Conservation (phyloP, 176 grass and related monocot genomes). For the Carex littledalei region DNA sequence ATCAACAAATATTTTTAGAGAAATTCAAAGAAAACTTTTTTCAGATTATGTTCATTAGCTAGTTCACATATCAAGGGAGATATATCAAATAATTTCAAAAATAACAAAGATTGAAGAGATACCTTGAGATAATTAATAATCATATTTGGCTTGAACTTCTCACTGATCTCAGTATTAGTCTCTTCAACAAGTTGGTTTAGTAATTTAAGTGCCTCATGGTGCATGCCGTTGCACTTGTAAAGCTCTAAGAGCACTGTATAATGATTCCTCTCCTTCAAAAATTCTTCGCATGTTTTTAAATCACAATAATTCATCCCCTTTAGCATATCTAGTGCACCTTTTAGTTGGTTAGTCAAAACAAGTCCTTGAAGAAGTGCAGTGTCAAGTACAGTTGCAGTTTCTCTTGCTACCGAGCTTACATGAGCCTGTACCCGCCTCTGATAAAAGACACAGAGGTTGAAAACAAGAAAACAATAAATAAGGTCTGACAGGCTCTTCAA, state of each 20-base stretch:
- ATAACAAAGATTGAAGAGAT: constrained; percentile 21
- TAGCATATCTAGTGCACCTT: constrained; percentile 49
- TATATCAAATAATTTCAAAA: constrained; percentile 21
- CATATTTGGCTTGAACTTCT: constrained; percentile 75
- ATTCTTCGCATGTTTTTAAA: constrained; percentile 81
- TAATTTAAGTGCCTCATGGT: constrained; percentile 80
- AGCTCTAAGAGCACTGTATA: constrained; percentile 83
- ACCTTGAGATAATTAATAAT: constrained; percentile 98
- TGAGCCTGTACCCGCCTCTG: constrained; percentile 62
- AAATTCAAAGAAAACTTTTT: background rate
- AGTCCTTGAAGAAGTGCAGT: constrained; percentile 93
- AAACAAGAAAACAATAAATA: background rate
- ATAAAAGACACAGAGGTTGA: constrained; percentile 7
- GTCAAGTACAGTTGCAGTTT: constrained; percentile 84
- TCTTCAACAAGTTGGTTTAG: constrained; percentile 90
- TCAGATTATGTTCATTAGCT: background rate
- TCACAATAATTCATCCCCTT: constrained; percentile 88
- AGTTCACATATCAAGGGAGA: background rate
- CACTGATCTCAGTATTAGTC: constrained; percentile 52
- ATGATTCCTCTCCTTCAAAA: constrained; percentile 68
- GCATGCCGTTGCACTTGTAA: constrained; percentile 86
- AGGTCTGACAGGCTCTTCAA: background rate
- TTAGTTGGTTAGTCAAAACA: constrained; percentile 72
- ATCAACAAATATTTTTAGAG: background rate
- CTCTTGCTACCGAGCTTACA: constrained; percentile 85